phyloP scores from a whole-genome alignment of 2,329 filamentous ascomycete genomes.

The Clonostachys rhizophaga region DNA sequence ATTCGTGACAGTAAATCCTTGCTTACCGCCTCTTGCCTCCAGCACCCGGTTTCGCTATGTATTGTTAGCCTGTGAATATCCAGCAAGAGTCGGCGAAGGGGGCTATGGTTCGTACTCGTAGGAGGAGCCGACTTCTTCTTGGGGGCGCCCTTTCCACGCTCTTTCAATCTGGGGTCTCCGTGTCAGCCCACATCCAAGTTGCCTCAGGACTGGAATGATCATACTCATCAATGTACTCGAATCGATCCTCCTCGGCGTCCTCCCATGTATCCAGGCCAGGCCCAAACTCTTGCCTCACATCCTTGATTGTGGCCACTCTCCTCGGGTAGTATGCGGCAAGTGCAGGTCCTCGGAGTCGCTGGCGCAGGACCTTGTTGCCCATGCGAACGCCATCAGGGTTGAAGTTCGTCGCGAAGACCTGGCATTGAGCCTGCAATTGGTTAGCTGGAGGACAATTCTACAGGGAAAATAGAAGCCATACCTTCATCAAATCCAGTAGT shows the following conservation, averaged over 20 bases:
- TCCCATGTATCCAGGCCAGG: slow-evolving; percentile 66
- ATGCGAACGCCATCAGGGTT: slow-evolving; percentile 80
- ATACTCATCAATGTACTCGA: slow-evolving; percentile 68
- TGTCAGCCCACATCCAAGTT: neutral
- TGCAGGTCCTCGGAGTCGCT: slow-evolving; percentile 79
- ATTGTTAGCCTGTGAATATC: neutral
- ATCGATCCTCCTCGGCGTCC: slow-evolving; percentile 72
- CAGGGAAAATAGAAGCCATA: slow-evolving; percentile 21
- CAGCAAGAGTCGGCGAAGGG: neutral
- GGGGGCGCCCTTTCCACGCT: slow-evolving; percentile 80
- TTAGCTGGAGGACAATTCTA: slow-evolving; percentile 10
- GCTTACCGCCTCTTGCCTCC: slow-evolving; percentile 13
- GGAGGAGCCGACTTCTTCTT: slow-evolving; percentile 72
- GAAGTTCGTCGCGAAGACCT: slow-evolving; percentile 85
- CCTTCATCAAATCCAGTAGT: slow-evolving; percentile 74
- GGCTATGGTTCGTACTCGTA: slow-evolving; percentile 6
- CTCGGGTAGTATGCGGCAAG: slow-evolving; percentile 87
- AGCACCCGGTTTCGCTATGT: slow-evolving; percentile 11
- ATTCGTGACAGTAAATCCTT: no score
- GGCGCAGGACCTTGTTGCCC: slow-evolving; percentile 88
- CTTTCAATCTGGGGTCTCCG: slow-evolving; percentile 53
- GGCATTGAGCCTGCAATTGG: slow-evolving; percentile 69
- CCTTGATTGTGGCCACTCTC: slow-evolving; percentile 64
- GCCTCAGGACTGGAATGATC: neutral
- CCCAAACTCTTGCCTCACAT: slow-evolving; percentile 66